Evolutionary conservation across 2,329 filamentous ascomycete species (phyloP), one percentile per base, ranked within the genome.

Genomic region (Stenocarpella maydis): DNA sequence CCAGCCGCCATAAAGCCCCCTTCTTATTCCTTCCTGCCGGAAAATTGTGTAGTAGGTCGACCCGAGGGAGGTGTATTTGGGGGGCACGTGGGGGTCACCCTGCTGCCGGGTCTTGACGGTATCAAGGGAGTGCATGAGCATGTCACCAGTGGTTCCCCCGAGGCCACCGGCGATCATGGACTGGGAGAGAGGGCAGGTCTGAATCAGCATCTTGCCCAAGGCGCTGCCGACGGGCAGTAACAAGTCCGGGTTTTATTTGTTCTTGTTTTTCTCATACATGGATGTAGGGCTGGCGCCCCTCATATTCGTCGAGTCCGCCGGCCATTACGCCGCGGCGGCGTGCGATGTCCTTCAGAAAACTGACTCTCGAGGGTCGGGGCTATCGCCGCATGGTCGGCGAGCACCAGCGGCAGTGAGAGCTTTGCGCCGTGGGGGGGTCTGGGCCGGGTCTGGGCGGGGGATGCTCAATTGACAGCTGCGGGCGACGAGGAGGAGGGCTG

Each of bases 21-120:
- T 88, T 70, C 91, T 84, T 65, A 98, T 82, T 26, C 96, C 96
- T 79, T 99, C 96, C 78, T 99, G 95, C 68, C 94, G 89, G 81
- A 92, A 92, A 77, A 99, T 99, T 49, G 92, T 98, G 78, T 92
- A 88, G 82, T 98, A 99, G 4, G 95, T 96, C 69, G 92, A 92
- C 47, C 92, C 92, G 80, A 98, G 90, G 19, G 94, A 95, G 14
- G 92, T 91, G 82, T 99, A 99, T 82, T 93, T 97, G 1, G 96
- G 92, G 26, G 96, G 96, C 71, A 97, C 88, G 78, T 96, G 92
- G 53, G 95, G 95, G 77, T 98, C 96, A 76, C 95, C 96, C 82
- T 99, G 96, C 80, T 99, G 97, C 75, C 96, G 89, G 55, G 96
- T 99, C 83, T 99, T 99, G 76, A 99, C 96, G 0, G 96, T 99